phyloP scores from a whole-genome alignment of 306 rosid genomes.

The Lathyrus oleraceus region DNA sequence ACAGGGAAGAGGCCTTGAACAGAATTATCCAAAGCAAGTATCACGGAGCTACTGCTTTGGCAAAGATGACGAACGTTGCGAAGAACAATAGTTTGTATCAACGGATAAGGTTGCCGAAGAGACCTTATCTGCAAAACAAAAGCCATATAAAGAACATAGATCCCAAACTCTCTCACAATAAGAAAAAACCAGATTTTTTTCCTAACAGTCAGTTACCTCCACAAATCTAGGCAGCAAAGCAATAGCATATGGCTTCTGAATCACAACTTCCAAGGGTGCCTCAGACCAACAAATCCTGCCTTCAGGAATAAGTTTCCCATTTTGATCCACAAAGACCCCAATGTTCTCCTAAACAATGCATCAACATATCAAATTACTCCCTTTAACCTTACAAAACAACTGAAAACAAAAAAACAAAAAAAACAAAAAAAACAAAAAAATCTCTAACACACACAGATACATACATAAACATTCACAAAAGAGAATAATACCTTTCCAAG shows the following conservation, averaged over 20 bases:
- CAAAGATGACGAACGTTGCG: conserved; percentile 76
- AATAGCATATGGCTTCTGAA: conserved; percentile 87
- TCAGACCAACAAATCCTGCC: conserved; percentile 99
- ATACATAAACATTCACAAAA: conserved; percentile 23
- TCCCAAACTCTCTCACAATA: conserved; percentile 23
- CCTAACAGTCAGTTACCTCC: conserved; percentile 56
- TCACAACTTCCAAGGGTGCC: conserved; percentile 78
- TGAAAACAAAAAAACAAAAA: background rate
- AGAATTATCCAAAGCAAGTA: conserved; percentile 79
- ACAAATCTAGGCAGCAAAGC: conserved; percentile 85
- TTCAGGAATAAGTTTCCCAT: conserved; percentile 88
- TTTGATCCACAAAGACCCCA: conserved; percentile 96
- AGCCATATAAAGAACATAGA: conserved; percentile 24
- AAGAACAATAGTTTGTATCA: conserved; percentile 92
- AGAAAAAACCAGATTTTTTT: background rate
- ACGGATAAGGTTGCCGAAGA: conserved; percentile 78
- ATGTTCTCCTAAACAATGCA: conserved; percentile 74
- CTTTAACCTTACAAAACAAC: conserved; percentile 18
- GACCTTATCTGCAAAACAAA: conserved; percentile 75
- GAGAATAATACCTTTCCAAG: conserved; percentile 76
- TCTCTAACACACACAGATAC: background rate
- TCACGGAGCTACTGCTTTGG: conserved; percentile 57
- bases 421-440: background rate
- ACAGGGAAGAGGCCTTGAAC: conserved; percentile 91
- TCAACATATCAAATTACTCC: conserved; percentile 23